Base-by-base conservation (phyloP, 306 rosid species). In the Lathyrus aphaca region DNA sequence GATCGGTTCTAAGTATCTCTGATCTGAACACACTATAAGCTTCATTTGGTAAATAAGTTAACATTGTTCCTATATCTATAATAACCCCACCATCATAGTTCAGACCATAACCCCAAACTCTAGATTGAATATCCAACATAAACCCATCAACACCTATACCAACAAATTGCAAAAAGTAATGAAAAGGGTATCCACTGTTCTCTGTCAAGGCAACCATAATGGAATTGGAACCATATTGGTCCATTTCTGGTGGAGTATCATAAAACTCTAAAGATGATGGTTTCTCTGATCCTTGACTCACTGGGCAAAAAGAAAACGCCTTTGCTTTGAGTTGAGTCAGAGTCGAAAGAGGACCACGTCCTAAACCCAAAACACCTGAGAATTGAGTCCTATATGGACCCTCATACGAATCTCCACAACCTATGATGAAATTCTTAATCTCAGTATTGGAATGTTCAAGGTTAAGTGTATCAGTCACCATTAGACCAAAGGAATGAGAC, bases 21-120 rank as follows among this genome's bases (percentile, higher is more conserved):
- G 55, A 59, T 11, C 55, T 57, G 17, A 82, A 71, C 14, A 66
- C 76, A 17, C 45, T 51, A 13, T 74, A 82, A 0, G 83, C 86
- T 4, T 82, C 76, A 5, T 14, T 64, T 8, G 86, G 83, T 8
- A 82, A 79, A 16, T 68, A 54, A 15, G 77, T 82, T 50, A 62
- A 4, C 2, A 10, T 29, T 11, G 73, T 11, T 19, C 73, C 66
- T 0, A 64, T 53, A 10, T 82, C 86, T 10, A 82, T 3, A 9
- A 78, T 39, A 63, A 81, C 74, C 17, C 83, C 86, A 61, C 81
- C 81, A 66, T 78, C 81, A 55, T 74, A 78, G 23, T 82, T 82
- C 5, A 82, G 9, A 1, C 86, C 86, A 55, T 74, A 82, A 7
- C 86, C 86, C 86, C 86, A 82, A 60, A 82, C 73, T 0, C 66